These are phyloP conservation scores for Stagonosporopsis chrysanthemi DNA, from an alignment of 2,329 filamentous ascomycete species.

Conservation along the genomic window DNA sequence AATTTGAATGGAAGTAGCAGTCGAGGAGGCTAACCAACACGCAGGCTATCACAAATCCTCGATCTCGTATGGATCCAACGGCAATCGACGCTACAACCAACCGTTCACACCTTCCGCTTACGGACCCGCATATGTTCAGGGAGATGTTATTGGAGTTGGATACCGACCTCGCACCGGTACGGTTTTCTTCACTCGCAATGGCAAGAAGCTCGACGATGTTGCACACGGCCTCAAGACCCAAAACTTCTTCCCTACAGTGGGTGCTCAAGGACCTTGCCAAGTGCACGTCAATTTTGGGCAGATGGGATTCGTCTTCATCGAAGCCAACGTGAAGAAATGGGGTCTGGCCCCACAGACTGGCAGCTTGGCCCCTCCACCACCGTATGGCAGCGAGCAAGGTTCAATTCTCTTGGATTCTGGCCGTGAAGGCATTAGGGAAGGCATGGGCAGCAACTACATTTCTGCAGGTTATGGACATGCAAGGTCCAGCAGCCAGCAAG, in stretches of 20 bases:
- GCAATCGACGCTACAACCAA: constrained; percentile 88
- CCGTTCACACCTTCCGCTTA: constrained; percentile 83
- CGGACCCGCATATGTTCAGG: constrained; percentile 84
- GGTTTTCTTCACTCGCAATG: constrained; percentile 97
- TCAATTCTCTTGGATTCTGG: constrained; percentile 94
- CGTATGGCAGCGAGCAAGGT: constrained; percentile 95
- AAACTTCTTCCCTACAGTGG: constrained; percentile 98
- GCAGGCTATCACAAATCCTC: constrained; percentile 91
- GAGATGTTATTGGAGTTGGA: constrained; percentile 93
- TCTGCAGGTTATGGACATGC: constrained; percentile 65
- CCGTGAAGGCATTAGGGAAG: constrained; percentile 60
- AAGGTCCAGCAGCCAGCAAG: constrained; percentile 78
- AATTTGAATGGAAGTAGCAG: background rate
- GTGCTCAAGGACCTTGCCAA: constrained; percentile 89
- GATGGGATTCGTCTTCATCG: constrained; percentile 97
- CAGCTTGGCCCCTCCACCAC: constrained; percentile 90
- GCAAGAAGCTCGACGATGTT: constrained; percentile 95
- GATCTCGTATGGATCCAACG: constrained; percentile 87
- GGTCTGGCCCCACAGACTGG: constrained; percentile 95
- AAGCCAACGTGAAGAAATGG: constrained; percentile 99
- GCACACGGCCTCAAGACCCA: constrained; percentile 90
- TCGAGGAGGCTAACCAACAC: constrained; percentile 25
- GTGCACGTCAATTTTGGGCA: constrained; percentile 98
- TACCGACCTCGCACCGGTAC: constrained; percentile 94
- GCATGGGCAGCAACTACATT: constrained; percentile 58